Evolutionary conservation across 345 rosid genomes (phyloP).

Genomic region (Arabidopsis suecica): DNA sequence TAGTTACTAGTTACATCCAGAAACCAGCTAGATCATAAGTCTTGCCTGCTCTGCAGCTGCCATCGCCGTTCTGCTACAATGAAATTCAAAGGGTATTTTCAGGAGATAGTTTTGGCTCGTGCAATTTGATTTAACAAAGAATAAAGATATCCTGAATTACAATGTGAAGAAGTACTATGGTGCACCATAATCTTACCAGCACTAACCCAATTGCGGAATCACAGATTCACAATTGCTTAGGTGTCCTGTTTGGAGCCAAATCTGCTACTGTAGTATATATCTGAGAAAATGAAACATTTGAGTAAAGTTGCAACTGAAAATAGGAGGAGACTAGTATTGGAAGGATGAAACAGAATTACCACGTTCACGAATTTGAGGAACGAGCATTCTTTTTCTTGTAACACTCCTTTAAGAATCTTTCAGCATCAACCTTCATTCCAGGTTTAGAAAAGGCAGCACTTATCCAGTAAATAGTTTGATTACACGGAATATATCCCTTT

Average conservation of each 20-base stretch:
- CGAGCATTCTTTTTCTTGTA: constrained; percentile 51
- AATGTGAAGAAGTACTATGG: not conserved
- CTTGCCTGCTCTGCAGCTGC: constrained; percentile 23
- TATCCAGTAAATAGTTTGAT: constrained; percentile 63
- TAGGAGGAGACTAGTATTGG: constrained; percentile 16
- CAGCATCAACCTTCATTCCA: constrained; percentile 65
- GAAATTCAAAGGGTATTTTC: constrained; percentile 13
- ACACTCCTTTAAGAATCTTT: constrained; percentile 56
- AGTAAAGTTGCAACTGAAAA: constrained; percentile 26
- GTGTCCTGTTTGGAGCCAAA: constrained; percentile 31
- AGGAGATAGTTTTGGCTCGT: constrained; percentile 5
- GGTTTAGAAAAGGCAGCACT: constrained; percentile 66
- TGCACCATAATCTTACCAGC: constrained; percentile 25
- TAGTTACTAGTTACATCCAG: constrained; percentile 16
- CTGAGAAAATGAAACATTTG: constrained; percentile 23
- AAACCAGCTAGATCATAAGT: constrained; percentile 18
- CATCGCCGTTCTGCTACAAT: constrained; percentile 11
- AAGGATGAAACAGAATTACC: constrained; percentile 36
- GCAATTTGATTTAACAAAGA: constrained; percentile 7
- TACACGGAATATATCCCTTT: constrained; percentile 67
- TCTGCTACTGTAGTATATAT: constrained; percentile 10
- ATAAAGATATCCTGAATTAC: not conserved
- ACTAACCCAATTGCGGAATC: constrained; percentile 18
- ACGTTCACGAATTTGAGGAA: constrained; percentile 35
- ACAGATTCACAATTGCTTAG: constrained; percentile 31